Percentiles rank a stretch among this genome's conserved stretches.
Evolutionary conservation across 345 rosid species (phyloP).

Genomic region (Eucalyptus erythrocorys): DNA sequence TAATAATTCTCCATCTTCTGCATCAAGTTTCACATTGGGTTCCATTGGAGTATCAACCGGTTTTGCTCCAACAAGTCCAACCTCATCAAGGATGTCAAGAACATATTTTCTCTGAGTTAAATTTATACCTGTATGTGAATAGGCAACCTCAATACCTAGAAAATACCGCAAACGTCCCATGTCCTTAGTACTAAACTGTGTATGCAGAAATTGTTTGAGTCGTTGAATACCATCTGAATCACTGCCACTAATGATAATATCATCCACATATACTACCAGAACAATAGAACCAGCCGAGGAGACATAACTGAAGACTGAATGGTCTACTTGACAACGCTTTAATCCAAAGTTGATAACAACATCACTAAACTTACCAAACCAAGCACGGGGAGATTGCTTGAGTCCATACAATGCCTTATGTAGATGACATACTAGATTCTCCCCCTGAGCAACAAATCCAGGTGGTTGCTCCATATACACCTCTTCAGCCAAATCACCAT

Average conservation of each 20-base stretch:
- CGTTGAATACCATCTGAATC: background rate
- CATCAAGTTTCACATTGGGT: background rate
- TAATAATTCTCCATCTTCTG: background rate
- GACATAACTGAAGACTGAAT: background rate
- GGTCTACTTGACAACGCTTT: background rate
- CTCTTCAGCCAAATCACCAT: background rate
- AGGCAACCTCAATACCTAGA: background rate
- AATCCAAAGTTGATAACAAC: background rate
- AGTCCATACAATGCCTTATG: background rate
- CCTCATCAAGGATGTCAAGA: background rate
- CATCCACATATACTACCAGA: background rate
- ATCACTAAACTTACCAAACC: background rate
- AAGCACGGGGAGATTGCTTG: background rate
- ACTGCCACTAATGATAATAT: background rate
- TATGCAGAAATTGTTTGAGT: background rate
- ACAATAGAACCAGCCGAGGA: too few relatives aligned
- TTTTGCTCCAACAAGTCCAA: background rate
- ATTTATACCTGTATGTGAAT: background rate
- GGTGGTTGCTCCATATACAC: background rate
- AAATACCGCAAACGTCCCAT: background rate
- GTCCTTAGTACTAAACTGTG: background rate
- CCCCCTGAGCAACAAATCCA: background rate
- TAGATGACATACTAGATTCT: background rate
- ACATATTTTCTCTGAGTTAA: background rate
- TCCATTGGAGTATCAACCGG: background rate